phyloP scores from a whole-genome alignment of 2,329 filamentous ascomycete species.

The Fusarium citri region DNA sequence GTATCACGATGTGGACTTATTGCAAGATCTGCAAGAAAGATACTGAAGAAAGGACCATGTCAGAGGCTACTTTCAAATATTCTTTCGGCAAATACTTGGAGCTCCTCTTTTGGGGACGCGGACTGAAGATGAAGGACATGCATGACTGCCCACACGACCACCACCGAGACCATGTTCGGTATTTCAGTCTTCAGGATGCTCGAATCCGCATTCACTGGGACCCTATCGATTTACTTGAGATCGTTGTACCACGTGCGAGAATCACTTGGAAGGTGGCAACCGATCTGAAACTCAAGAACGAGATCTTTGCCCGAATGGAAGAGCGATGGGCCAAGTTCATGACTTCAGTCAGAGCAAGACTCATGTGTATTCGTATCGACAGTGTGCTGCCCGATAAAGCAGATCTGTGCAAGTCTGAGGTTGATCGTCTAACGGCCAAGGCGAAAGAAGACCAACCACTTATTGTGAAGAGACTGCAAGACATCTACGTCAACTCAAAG shows the following conservation, averaged over 20 bases:
- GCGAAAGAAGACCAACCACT: conserved; percentile 84
- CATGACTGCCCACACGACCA: conserved; percentile 88
- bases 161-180: conserved; percentile 90
- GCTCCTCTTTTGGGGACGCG: conserved; percentile 93
- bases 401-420: conserved; percentile 82
- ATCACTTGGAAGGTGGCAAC: conserved; percentile 99
- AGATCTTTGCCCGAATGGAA: conserved; percentile 84
- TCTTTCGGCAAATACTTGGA: conserved; percentile 99
- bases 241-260: conserved; percentile 88
- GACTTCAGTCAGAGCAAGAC: conserved; percentile 81
- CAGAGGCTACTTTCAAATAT: conserved; percentile 95
- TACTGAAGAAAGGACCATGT: conserved; percentile 91
- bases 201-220: conserved; percentile 93
- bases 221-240: conserved; percentile 90
- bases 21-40: conserved; percentile 94
- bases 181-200: conserved; percentile 89
- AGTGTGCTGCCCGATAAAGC: conserved; percentile 89
- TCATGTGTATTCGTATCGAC: conserved; percentile 91
- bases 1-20: conserved; percentile 97
- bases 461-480: conserved; percentile 82
- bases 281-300: conserved; percentile 91
- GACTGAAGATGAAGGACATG: conserved; percentile 78
- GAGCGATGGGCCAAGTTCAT: conserved; percentile 89
- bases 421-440: conserved; percentile 81
- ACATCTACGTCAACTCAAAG: conserved; percentile 91